A percentile compares a stretch with the other conserved stretches of the same genome.
Conservation (phyloP, 345 rosid species). For the Salix exigua region DNA sequence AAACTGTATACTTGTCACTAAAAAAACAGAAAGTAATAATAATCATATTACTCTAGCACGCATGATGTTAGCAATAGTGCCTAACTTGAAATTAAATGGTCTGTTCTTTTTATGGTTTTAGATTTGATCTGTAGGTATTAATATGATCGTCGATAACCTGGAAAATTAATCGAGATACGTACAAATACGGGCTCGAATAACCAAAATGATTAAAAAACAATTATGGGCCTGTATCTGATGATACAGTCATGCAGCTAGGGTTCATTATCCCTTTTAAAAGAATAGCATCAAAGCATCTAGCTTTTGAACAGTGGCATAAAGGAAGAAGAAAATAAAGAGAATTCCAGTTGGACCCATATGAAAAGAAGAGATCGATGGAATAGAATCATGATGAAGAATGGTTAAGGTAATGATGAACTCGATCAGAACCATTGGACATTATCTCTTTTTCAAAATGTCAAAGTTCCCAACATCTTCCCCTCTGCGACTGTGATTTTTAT, state of each 20-base stretch:
- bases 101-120: no score
- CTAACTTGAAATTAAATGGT: no score
- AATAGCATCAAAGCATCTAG: constrained; percentile 29
- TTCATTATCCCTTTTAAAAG: not conserved
- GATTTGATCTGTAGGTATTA: no score
- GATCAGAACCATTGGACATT: constrained; percentile 7
- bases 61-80: not conserved
- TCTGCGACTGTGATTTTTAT: not conserved
- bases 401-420: constrained; percentile 18
- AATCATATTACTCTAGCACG: not conserved
- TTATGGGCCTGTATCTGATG: not conserved
- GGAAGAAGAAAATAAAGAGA: constrained; percentile 32
- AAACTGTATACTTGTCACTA: not conserved
- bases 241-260: not conserved
- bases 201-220: no score
- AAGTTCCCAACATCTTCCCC: not conserved
- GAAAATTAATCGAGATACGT: rapidly evolving
- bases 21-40: not conserved
- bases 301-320: constrained; percentile 18
- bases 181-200: rapidly evolving
- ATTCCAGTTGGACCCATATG: constrained; percentile 36
- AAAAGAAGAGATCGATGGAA: constrained; percentile 46
- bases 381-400: constrained; percentile 44
- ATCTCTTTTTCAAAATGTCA: not conserved
- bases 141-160: no score